Conservation (phyloP, 2,329 filamentous ascomycete species). For the Diaporthe citriasiana region DNA sequence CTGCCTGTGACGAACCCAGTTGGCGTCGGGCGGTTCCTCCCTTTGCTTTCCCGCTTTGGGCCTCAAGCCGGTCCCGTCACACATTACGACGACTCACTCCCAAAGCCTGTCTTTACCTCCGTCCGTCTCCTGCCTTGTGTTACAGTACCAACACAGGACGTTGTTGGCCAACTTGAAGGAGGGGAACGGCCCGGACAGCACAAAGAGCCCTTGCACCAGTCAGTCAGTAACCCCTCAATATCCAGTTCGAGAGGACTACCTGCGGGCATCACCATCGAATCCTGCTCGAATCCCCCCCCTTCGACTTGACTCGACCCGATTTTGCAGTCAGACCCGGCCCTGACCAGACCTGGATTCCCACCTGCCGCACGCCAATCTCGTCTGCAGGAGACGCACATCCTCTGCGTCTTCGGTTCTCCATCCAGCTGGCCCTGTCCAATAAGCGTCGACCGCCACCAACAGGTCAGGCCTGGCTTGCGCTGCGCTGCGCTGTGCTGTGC, state of each 20-base stretch:
- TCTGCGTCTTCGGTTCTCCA: slow-evolving; percentile 22
- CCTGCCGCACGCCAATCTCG: slow-evolving; percentile 27
- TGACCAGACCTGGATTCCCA: slow-evolving; percentile 1
- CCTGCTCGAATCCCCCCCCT: neutral
- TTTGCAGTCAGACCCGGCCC: slow-evolving; percentile 21
- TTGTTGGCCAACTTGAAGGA: slow-evolving; percentile 6
- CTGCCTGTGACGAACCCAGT: slow-evolving; percentile 13
- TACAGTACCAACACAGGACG: slow-evolving; percentile 8
- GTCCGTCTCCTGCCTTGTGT: slow-evolving; percentile 10
- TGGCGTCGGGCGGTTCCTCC: slow-evolving; percentile 30
- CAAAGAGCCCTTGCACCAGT: slow-evolving; percentile 25
- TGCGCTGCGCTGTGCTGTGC: slow-evolving; percentile 29
- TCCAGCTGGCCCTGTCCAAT: slow-evolving; percentile 18
- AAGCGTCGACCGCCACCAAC: slow-evolving; percentile 22
- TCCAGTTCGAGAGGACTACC: neutral
- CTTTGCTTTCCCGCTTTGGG: slow-evolving; percentile 32
- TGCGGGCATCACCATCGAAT: neutral
- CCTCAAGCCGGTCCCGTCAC: slow-evolving; percentile 29
- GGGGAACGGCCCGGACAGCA: slow-evolving; percentile 18
- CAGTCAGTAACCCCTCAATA: no score
- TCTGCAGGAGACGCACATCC: slow-evolving; percentile 29
- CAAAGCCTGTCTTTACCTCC: neutral
- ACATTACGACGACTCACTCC: slow-evolving; percentile 30
- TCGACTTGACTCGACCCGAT: neutral
- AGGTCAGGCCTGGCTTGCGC: slow-evolving; percentile 14